These are phyloP conservation scores for Salix suchowensis DNA, from an alignment of 345 rosid species.

Conservation along the genomic window DNA sequence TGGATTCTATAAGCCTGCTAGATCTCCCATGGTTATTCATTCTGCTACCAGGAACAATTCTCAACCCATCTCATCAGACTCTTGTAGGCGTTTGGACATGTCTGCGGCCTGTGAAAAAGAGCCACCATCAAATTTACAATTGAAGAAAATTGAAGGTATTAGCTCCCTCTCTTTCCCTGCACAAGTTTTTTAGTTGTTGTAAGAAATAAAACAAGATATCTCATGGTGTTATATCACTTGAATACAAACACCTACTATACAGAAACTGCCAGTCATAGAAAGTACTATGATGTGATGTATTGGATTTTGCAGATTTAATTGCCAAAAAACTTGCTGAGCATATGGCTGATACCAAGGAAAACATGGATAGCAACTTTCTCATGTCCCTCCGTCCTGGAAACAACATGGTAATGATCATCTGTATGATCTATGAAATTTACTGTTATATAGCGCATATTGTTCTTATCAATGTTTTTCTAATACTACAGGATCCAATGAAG, in stretches of 20 bases:
- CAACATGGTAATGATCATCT: conserved; percentile 35
- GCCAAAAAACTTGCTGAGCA: conserved; percentile 49
- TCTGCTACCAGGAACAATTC: conserved; percentile 38
- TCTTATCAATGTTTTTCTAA: neutral
- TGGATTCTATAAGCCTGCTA: conserved; percentile 51
- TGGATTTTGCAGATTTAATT: conserved; percentile 38
- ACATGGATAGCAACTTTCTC: conserved; percentile 45
- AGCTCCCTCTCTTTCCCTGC: neutral
- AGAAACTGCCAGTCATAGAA: neutral
- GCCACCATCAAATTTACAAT: conserved; percentile 28
- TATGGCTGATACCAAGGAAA: conserved; percentile 66
- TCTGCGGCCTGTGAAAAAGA: conserved; percentile 34
- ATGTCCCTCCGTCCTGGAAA: conserved; percentile 34
- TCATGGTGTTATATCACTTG: neutral
- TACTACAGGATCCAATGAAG: conserved; percentile 46
- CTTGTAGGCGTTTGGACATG: conserved; percentile 62
- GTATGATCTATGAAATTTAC: neutral
- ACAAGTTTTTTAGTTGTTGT: neutral
- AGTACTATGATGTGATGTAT: neutral
- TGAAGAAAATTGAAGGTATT: conserved; percentile 47
- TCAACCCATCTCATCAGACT: conserved; percentile 29
- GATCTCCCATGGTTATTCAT: conserved; percentile 55
- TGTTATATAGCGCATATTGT: neutral
- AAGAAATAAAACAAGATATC: neutral
- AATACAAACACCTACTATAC: neutral